A percentile compares a stretch with the other conserved stretches of the same genome.
Conservation (phyloP, 768 basidiomycete species). For the Lyophyllum semitale region DNA sequence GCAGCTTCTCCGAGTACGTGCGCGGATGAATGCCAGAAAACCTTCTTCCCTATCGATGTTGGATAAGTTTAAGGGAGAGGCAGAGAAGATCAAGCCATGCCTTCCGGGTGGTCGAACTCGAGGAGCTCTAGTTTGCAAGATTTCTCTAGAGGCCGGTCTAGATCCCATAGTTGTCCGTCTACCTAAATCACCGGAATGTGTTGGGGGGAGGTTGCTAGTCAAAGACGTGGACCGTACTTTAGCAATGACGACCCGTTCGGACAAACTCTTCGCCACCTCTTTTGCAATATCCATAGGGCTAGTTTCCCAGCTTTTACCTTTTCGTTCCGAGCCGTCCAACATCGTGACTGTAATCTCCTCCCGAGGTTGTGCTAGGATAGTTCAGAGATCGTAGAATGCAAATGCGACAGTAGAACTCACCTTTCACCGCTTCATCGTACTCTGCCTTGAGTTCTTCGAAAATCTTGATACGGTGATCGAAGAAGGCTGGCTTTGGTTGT, state of each 20-base stretch:
- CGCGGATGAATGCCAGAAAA: slow-evolving; percentile 99
- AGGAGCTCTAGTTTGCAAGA: slow-evolving; percentile 81
- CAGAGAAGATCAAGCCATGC: slow-evolving; percentile 32
- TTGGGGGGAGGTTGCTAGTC: not conserved
- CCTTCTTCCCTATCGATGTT: slow-evolving; percentile 72
- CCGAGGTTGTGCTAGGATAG: slow-evolving; percentile 66
- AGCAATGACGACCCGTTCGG: slow-evolving; percentile 90
- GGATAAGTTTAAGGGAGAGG: not conserved
- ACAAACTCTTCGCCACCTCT: slow-evolving; percentile 80
- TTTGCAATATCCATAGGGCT: slow-evolving; percentile 90
- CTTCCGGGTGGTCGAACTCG: slow-evolving; percentile 92
- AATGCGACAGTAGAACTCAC: slow-evolving; percentile 36
- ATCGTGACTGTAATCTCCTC: slow-evolving; percentile 83
- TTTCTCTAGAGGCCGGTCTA: slow-evolving; percentile 90
- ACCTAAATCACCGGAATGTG: slow-evolving; percentile 50
- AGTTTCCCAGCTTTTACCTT: slow-evolving; percentile 93
- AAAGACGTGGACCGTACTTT: slow-evolving; percentile 56
- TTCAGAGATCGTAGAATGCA: not conserved
- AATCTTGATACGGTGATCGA: slow-evolving; percentile 87
- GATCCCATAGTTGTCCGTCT: slow-evolving; percentile 87
- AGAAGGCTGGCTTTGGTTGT: slow-evolving; percentile 81
- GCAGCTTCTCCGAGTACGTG: slow-evolving; percentile 97
- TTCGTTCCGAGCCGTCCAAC: slow-evolving; percentile 81
- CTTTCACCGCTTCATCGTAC: slow-evolving; percentile 77
- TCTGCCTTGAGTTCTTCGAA: slow-evolving; percentile 87